Evolutionary conservation across 257 asterid genomes (phyloP).

Genomic region (Cynanchum wilfordii): DNA sequence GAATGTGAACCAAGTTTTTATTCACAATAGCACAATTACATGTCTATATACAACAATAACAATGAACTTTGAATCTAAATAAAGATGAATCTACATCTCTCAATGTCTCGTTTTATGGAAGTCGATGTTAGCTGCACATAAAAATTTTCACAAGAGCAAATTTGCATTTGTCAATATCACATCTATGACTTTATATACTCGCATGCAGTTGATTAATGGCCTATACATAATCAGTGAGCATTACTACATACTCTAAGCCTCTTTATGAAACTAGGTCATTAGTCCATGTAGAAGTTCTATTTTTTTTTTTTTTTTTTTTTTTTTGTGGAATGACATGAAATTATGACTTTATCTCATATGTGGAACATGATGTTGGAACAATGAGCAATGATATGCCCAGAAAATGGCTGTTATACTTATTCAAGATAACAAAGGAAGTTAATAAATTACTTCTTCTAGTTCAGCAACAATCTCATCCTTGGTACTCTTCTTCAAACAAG

Average conservation of each 20-base stretch:
- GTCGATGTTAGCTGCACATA: not conserved
- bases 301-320: no score
- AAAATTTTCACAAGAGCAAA: not conserved
- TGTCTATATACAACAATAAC: not conserved
- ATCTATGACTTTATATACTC: not conserved
- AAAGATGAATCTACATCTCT: not conserved
- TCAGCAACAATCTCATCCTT: conserved; percentile 84
- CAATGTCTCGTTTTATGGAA: not conserved
- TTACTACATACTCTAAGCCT: not conserved
- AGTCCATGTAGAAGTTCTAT: no score
- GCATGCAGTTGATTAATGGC: not conserved
- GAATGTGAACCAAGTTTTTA: not conserved
- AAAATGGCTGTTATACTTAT: not conserved
- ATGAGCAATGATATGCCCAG: not conserved
- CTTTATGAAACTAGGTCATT: not conserved
- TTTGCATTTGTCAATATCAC: not conserved
- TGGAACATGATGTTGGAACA: conserved; percentile 6
- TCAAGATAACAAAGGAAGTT: conserved; percentile 5
- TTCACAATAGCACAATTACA: not conserved
- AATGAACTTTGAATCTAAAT: not conserved
- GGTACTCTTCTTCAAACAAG: conserved; percentile 81
- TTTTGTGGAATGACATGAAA: not conserved
- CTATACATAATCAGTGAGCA: not conserved
- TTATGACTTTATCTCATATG: not conserved
- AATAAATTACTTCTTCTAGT: conserved; percentile 69